Base-by-base conservation (phyloP, 2,329 filamentous ascomycete genomes). In the Pseudogymnoascus sp. region DNA sequence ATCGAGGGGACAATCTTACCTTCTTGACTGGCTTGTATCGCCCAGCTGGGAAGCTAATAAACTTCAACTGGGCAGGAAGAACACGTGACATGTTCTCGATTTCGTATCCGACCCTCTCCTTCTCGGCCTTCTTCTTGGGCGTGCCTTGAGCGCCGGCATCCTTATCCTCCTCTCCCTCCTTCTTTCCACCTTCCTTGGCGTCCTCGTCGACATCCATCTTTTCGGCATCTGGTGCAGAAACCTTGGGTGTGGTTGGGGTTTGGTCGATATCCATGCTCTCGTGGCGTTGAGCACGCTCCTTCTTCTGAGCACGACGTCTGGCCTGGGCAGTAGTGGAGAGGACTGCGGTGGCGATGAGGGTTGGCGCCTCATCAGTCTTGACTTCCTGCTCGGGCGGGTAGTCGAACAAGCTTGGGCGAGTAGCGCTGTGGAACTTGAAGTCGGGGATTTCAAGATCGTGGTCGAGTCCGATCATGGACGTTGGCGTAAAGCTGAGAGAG, bases 71-170 rank as follows among this genome's bases (percentile, higher is more conserved):
- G 55, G 86, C 85, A 1, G 92, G 94, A 58, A 99, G 84, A 36
- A 99, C 92, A 69, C 94, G 85, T 61, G 90, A 95, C 91, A 99
- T 95, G 80, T 99, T 99, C 73, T 94, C 90, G 65, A 99, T 84
- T 1, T 59, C 58, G 74, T 94, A 97, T 68, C 94, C 94, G 63
- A 96, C 84, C 84, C 96, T 97, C 79, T 99, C 94, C 80, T 94
- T 95, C 76, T 97, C 92, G 0, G 81, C 79, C 81, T 94, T 95
- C 83, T 95, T 96, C 84, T 93, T 96, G 38, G 81, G 78, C 12
- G 87, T 84, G 10, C 66, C 75, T 12, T 83, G 81, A n/a, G 74
- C 75, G 36, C 82, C 81, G 67, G 86, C 83, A 75, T 88, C 87
- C 55, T 88, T 85, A 65, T 83, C 84, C 35, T 78, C 73, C 62